A percentile compares a stretch with the other conserved stretches of the same genome.
Conservation (phyloP, 192 early-diverging fungal genomes). For the Coemansia sp. region DNA sequence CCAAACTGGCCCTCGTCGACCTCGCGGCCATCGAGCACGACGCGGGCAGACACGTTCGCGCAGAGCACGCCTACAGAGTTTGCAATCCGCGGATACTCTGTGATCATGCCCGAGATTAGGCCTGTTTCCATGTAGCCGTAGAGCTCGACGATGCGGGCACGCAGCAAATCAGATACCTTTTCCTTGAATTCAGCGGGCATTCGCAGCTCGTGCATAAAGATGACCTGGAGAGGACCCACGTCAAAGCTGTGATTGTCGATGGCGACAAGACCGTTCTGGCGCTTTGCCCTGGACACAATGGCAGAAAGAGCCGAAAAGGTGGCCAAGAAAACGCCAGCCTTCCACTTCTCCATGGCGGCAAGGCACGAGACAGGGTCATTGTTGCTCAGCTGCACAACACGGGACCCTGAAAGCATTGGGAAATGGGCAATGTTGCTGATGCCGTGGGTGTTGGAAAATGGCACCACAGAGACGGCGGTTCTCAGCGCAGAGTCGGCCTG, state of each 20-base stretch:
- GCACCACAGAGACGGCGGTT: constrained; percentile 39
- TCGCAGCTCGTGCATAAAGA: constrained; percentile 39
- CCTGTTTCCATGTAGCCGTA: constrained; percentile 49
- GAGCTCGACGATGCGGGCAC: constrained; percentile 44
- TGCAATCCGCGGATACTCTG: constrained; percentile 42
- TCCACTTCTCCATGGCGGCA: constrained; percentile 27
- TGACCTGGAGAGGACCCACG: constrained; percentile 19
- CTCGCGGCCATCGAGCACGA: constrained; percentile 32
- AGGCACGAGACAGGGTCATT: constrained; percentile 26
- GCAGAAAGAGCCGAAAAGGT: constrained; percentile 21
- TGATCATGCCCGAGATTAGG: constrained; percentile 42
- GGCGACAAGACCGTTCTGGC: constrained; percentile 10
- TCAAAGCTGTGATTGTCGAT: constrained; percentile 22
- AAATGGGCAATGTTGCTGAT: constrained; percentile 47
- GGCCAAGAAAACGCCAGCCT: constrained; percentile 28
- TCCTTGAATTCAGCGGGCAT: constrained; percentile 23
- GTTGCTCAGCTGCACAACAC: constrained; percentile 38
- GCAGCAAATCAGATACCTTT: constrained; percentile 20
- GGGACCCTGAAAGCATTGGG: constrained; percentile 44
- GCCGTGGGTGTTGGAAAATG: constrained; percentile 36
- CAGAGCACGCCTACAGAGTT: constrained; percentile 45
- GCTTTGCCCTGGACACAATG: constrained; percentile 17
- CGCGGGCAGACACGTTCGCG: constrained; percentile 34
- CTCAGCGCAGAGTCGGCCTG: constrained; percentile 12
- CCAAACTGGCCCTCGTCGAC: constrained; percentile 38